Evolutionary conservation across 805 yeast species (phyloP).

Genomic region (Yarrowia divulgata): DNA sequence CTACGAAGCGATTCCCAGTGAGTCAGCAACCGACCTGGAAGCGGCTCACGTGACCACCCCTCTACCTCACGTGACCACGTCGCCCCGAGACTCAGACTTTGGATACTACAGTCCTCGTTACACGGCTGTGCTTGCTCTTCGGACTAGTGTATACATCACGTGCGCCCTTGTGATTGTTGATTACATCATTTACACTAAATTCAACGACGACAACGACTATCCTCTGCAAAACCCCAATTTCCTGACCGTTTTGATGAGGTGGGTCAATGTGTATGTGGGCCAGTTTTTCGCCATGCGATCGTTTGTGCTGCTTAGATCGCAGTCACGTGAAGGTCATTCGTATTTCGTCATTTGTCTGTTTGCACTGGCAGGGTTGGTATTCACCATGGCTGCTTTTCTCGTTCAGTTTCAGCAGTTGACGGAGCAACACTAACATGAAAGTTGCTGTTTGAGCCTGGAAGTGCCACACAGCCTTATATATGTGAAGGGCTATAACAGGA

Average conservation of each 20-base stretch:
- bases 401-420: slow-evolving; percentile 3
- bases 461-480: too few species aligned
- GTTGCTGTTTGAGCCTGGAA: too few species aligned
- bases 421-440: too few species aligned
- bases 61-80: not conserved
- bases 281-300: not conserved
- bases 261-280: not conserved
- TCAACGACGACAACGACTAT: not conserved
- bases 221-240: slow-evolving; percentile 3
- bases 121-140: not conserved
- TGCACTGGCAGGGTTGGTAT: not conserved
- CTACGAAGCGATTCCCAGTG: too few species aligned
- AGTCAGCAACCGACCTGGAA: not conserved
- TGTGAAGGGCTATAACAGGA: too few species aligned
- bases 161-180: not conserved
- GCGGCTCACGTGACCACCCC: not conserved
- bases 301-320: not conserved
- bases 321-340: not conserved
- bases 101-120: not conserved
- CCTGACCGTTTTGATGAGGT: not conserved
- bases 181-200: not conserved
- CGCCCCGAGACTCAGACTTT: not conserved
- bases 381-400: not conserved
- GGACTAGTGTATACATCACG: not conserved
- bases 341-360: not conserved